Percentiles rank a stretch among this genome's conserved stretches.
These are phyloP conservation scores for Pogostemon cablin DNA, from an alignment of 257 asterid species.

Conservation along the genomic window DNA sequence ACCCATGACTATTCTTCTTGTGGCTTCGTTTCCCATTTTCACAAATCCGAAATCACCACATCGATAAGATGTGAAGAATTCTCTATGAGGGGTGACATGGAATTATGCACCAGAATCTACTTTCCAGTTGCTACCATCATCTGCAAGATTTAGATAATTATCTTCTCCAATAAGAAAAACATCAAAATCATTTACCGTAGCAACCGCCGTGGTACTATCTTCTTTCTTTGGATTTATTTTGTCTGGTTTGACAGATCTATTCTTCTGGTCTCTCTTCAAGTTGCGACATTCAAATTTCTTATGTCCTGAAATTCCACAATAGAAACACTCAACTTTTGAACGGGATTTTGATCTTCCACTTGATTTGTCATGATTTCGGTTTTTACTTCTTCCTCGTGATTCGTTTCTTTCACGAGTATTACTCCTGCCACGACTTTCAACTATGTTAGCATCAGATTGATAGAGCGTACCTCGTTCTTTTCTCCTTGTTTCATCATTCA, in stretches of 20 bases:
- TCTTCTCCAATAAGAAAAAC: neutral
- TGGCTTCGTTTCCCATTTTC: neutral
- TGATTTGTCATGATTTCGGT: neutral
- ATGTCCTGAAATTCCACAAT: neutral
- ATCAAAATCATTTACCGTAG: neutral
- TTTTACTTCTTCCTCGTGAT: neutral
- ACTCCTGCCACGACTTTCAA: neutral
- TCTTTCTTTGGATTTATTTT: neutral
- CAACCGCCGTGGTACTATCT: neutral
- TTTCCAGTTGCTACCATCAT: too few species aligned
- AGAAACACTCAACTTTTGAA: neutral
- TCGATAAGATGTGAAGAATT: neutral
- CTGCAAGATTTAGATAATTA: too few species aligned
- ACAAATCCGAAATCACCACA: neutral
- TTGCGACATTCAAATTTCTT: neutral
- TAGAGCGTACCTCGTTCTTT: neutral
- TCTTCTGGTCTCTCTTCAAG: neutral
- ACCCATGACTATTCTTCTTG: neutral
- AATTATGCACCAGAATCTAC: too few species aligned
- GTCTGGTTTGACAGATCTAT: neutral
- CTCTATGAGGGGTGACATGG: neutral
- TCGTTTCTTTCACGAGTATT: neutral
- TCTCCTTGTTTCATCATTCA: neutral
- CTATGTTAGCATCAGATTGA: slow-evolving; percentile 1
- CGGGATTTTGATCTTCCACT: neutral